Percentiles rank a stretch among this genome's conserved stretches.
phyloP scores from a whole-genome alignment of 2,329 filamentous ascomycete genomes.

The Arthrocladium fulminans region DNA sequence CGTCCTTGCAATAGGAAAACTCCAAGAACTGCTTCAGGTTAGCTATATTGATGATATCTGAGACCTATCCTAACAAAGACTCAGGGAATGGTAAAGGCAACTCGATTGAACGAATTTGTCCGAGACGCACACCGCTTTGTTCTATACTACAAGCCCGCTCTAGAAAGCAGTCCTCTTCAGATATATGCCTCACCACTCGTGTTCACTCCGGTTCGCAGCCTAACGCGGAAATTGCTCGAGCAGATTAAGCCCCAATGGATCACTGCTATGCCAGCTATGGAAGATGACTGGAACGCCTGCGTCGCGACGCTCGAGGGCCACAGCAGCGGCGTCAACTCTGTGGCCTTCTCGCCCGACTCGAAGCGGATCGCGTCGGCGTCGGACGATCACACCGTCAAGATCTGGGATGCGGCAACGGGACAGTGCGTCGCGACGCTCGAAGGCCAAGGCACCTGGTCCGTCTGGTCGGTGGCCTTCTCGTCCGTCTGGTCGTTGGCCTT shows the following conservation, averaged over 20 bases:
- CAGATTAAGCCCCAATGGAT: neutral
- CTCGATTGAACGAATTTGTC: no score
- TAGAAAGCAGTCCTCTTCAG: no score
- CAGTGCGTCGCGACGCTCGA: neutral
- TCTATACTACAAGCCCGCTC: no score
- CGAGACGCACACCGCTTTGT: no score
- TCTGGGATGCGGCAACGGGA: conserved; percentile 7
- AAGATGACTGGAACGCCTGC: no score
- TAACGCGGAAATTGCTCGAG: neutral
- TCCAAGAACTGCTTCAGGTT: no score
- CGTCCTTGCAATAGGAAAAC: no score
- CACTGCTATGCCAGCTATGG: no score
- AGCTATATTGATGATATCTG: no score
- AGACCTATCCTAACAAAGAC: neutral
- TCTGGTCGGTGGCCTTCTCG: conserved; percentile 16
- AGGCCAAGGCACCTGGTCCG: conserved; percentile 11
- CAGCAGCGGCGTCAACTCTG: conserved; percentile 10
- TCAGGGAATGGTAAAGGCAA: no score
- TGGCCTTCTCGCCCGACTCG: conserved; percentile 21
- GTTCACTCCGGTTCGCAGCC: neutral
- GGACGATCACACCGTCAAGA: neutral
- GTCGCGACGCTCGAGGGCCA: no score
- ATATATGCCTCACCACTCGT: neutral
- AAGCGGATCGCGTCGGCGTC: conserved; percentile 19
- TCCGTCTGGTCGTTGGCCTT: no score